These are phyloP conservation scores for Prototheca cutis DNA, from an alignment of 163 green algal genomes.

Conservation along the genomic window DNA sequence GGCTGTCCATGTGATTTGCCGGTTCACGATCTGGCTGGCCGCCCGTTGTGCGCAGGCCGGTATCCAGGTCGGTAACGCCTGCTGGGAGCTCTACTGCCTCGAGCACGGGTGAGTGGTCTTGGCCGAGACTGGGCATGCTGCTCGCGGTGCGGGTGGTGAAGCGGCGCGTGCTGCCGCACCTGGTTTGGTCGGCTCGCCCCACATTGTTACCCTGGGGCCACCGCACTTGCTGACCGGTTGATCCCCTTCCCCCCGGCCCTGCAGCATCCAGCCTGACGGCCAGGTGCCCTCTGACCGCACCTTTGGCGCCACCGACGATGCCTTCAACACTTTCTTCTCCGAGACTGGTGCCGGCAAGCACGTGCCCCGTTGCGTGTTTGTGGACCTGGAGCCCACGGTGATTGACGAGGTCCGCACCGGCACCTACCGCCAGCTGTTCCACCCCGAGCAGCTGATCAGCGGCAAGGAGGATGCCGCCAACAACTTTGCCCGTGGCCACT, in stretches of 20 bases:
- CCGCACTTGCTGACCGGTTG: no score
- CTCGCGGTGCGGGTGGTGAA: no score
- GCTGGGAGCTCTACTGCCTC: conserved; percentile 99
- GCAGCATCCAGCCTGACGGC: conserved; percentile 83
- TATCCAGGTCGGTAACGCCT: conserved; percentile 95
- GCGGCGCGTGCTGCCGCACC: no score
- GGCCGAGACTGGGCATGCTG: no score
- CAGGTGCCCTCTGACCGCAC: conserved; percentile 93
- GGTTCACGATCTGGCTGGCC: no score
- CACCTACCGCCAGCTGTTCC: conserved; percentile 99
- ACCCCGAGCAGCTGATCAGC: conserved; percentile 98
- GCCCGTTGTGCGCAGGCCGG: conserved; percentile 35
- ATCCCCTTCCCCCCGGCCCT: no score
- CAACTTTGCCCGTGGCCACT: conserved; percentile 98
- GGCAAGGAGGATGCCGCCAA: conserved; percentile 99
- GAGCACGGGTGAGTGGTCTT: conserved; percentile 42
- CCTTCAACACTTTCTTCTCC: conserved; percentile 99
- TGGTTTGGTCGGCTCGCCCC: no score
- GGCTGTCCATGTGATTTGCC: no score
- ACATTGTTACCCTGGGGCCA: no score
- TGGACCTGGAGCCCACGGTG: conserved; percentile 97
- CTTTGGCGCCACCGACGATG: conserved; percentile 86
- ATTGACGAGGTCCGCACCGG: conserved; percentile 97
- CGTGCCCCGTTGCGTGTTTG: conserved; percentile 93
- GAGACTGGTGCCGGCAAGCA: conserved; percentile 99